Evolutionary conservation across 2,329 filamentous ascomycete species (phyloP), one percentile per base, ranked within the genome.

Genomic region (Penicillium janthinellum): DNA sequence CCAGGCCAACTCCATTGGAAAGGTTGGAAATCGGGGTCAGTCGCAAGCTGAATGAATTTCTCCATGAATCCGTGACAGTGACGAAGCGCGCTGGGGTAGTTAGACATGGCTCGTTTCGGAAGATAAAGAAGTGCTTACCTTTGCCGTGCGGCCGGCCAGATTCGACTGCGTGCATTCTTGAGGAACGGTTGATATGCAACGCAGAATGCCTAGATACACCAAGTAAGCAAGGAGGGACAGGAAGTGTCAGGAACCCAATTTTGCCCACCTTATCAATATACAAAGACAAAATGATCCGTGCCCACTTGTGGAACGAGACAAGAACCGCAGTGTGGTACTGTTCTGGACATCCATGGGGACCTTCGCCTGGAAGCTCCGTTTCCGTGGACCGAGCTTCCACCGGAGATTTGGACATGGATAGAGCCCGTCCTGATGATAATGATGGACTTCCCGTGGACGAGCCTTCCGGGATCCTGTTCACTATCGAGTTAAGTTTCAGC

Each of bases 1-100:
- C 78, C 77, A 41, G 79, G 78, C 79, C 79, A 81, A 59, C 77
- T 79, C 79, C 79, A 82, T 50, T 79, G 77, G 50, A 82, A 81
- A 0, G 78, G 78, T 59, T 81, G 77, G 44, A 82, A 78, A 49
- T 79, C 78, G 20, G 78, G 74, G 62, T 81, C 79, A 3, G 77
- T 78, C 4, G 78, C 78, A 25, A 82, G 67, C n/a, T 75, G 74
- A 20, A 81, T 77, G 54, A 81, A 82, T 53, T 82, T 82, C 49
- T 79, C 75, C 77, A 81, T 79, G 54, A 80, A 82, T 1, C 77
- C 77, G 65, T 81, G 79, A 53, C 78, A 81, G 59, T 79, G 77
- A 15, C 77, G 79, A 41, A 82, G 68, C 8, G 79, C 79, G 59
- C 79, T 78, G 45, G 10, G 15, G 35, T 1, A 15, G n/a, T 71